Conservation (phyloP, 305 asterid genomes). For the Solanum aculeatissimum region DNA sequence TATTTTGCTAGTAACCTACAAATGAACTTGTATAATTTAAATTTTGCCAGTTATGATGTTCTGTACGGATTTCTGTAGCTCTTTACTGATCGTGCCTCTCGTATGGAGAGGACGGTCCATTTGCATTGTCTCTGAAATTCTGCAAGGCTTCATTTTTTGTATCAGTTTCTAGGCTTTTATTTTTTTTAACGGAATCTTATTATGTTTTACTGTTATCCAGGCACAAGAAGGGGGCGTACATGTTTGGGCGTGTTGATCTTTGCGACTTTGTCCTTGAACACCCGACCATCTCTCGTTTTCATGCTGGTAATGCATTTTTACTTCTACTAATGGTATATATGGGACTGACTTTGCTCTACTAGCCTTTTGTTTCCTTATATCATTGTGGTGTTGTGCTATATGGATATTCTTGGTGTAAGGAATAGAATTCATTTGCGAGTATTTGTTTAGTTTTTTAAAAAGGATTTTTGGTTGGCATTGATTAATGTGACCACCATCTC, state of each 20-base stretch:
- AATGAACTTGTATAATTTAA: not conserved
- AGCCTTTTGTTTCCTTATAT: not conserved
- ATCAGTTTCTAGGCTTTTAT: not conserved
- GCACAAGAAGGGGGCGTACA: conserved; percentile 85
- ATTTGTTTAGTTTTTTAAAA: not conserved
- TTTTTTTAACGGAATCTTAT: not conserved
- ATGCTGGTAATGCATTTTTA: conserved; percentile 54
- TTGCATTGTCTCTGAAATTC: not conserved
- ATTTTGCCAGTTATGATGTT: not conserved
- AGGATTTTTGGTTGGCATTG: not conserved
- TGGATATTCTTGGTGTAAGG: not conserved
- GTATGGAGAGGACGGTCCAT: not conserved
- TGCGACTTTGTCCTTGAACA: conserved; percentile 92
- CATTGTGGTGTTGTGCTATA: not conserved
- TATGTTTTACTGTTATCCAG: conserved; percentile 28
- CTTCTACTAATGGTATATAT: not conserved
- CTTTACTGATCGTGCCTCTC: not conserved
- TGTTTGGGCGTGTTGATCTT: conserved; percentile 96
- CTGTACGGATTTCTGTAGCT: not conserved
- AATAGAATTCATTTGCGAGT: not conserved
- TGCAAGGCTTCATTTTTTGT: not conserved
- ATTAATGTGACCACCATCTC: conserved; percentile 15
- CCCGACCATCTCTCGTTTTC: conserved; percentile 92
- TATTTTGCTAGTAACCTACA: not conserved
- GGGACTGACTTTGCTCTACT: not conserved